A percentile compares a stretch with the other conserved stretches of the same genome.
phyloP scores from a whole-genome alignment of 2,329 filamentous ascomycete species.

The Neonectria faginata region DNA sequence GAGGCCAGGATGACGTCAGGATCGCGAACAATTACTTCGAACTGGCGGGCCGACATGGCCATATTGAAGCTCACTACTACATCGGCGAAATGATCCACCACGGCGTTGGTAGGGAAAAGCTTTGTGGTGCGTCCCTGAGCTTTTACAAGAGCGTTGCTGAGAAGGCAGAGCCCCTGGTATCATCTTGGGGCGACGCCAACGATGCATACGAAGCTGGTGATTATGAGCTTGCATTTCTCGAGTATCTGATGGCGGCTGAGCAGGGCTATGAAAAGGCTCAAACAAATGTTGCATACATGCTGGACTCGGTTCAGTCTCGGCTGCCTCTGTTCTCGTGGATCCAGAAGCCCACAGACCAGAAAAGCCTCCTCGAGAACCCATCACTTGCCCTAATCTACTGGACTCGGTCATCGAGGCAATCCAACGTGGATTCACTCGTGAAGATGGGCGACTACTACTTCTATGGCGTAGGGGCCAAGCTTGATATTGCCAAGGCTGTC shows the following conservation, averaged over 20 bases:
- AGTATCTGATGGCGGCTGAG: conserved; percentile 89
- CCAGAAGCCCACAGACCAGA: conserved; percentile 53
- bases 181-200: conserved; percentile 86
- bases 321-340: conserved; percentile 57
- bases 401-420: conserved; percentile 92
- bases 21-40: conserved; percentile 90
- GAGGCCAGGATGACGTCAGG: conserved; percentile 74
- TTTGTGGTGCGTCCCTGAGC: conserved; percentile 79
- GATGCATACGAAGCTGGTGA: conserved; percentile 83
- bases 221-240: conserved; percentile 80
- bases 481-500: conserved; percentile 86
- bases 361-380: conserved; percentile 62
- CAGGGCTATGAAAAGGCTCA: conserved; percentile 92
- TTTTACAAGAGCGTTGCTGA: conserved; percentile 88
- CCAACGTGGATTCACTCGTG: conserved; percentile 91
- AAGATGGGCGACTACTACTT: conserved; percentile 99
- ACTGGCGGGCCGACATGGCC: conserved; percentile 81
- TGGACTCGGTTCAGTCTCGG: conserved; percentile 77
- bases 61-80: conserved; percentile 92
- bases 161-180: conserved; percentile 77
- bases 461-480: conserved; percentile 77
- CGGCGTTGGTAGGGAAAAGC: conserved; percentile 82
- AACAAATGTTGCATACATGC: conserved; percentile 87
- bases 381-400: conserved; percentile 87
- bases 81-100: conserved; percentile 87